phyloP scores from a whole-genome alignment of 352 stramenopile genomes.

The Pythium sukuiense region DNA sequence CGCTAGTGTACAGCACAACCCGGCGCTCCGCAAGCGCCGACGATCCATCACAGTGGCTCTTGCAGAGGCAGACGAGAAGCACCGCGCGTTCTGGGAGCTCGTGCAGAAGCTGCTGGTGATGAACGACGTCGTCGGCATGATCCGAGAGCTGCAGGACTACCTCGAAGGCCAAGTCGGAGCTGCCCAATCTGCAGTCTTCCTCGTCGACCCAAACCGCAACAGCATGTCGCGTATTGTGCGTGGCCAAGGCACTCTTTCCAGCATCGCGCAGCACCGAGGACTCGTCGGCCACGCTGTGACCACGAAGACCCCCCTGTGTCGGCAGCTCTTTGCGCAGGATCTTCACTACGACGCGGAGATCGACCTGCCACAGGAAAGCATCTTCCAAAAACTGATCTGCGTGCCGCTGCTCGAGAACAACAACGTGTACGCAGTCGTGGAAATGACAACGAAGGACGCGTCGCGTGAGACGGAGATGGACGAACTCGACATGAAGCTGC shows the following conservation, averaged over 20 bases:
- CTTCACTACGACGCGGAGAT: conserved; percentile 60
- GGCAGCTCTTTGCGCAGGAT: conserved; percentile 48
- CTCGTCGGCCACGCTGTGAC: conserved; percentile 51
- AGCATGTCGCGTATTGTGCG: conserved; percentile 75
- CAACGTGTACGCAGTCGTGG: conserved; percentile 76
- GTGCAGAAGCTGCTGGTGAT: conserved; percentile 65
- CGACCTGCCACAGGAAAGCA: conserved; percentile 59
- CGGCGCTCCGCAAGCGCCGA: background rate
- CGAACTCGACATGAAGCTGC: conserved; percentile 65
- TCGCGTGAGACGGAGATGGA: conserved; percentile 45
- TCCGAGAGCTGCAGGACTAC: conserved; percentile 67
- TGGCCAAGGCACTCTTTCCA: conserved; percentile 46
- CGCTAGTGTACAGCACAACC: background rate
- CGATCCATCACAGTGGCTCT: background rate
- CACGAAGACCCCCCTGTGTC: conserved; percentile 34
- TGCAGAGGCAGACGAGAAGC: conserved; percentile 47
- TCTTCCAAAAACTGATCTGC: conserved; percentile 67
- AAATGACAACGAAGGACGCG: conserved; percentile 50
- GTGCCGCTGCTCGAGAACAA: conserved; percentile 72
- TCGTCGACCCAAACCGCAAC: conserved; percentile 74
- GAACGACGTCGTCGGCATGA: conserved; percentile 80
- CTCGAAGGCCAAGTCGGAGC: conserved; percentile 55
- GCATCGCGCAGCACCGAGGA: conserved; percentile 47
- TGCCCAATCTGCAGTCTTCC: conserved; percentile 55
- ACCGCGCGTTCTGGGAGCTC: conserved; percentile 76